Conservation (phyloP, 805 yeast species). For the Ogataea saltuana region DNA sequence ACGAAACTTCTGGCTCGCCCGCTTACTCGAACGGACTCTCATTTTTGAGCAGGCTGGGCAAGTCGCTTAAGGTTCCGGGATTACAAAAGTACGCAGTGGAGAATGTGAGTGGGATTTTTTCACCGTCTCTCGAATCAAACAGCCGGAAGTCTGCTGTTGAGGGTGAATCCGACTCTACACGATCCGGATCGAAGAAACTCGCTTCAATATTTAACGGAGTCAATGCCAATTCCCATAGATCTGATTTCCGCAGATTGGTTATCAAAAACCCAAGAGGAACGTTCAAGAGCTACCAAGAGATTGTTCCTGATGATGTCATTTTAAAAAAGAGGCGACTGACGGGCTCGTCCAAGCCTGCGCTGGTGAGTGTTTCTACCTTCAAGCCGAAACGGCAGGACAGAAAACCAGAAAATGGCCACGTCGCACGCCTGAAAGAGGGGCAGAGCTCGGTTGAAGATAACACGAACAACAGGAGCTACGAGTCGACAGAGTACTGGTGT, state of each 20-base stretch:
- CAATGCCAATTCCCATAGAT: slow-evolving; percentile 11
- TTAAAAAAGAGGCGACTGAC: slow-evolving; percentile 1
- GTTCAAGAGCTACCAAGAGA: slow-evolving; percentile 30
- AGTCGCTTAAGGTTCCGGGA: slow-evolving; percentile 25
- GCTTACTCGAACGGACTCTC: slow-evolving; percentile 13
- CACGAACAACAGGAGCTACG: neutral
- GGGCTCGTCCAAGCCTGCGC: slow-evolving; percentile 3
- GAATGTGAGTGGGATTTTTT: slow-evolving; percentile 34
- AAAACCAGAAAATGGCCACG: neutral
- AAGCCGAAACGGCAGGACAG: slow-evolving; percentile 8
- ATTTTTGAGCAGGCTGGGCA: slow-evolving; percentile 20
- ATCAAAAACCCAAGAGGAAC: slow-evolving; percentile 30
- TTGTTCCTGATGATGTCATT: slow-evolving; percentile 34
- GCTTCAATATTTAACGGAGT: slow-evolving; percentile 5
- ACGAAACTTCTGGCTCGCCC: slow-evolving; percentile 6
- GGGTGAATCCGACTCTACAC: too few relatives aligned
- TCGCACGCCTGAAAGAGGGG: neutral
- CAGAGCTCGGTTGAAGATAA: neutral
- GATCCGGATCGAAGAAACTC: neutral
- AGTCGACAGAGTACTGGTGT: slow-evolving; percentile 55
- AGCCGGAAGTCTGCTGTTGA: neutral
- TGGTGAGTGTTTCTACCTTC: slow-evolving; percentile 13
- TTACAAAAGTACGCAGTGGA: slow-evolving; percentile 25
- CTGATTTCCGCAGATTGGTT: slow-evolving; percentile 30
- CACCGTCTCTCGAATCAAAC: slow-evolving; percentile 22